Evolutionary conservation across 257 asterid species (phyloP).

Genomic region (Handroanthus guayacan): DNA sequence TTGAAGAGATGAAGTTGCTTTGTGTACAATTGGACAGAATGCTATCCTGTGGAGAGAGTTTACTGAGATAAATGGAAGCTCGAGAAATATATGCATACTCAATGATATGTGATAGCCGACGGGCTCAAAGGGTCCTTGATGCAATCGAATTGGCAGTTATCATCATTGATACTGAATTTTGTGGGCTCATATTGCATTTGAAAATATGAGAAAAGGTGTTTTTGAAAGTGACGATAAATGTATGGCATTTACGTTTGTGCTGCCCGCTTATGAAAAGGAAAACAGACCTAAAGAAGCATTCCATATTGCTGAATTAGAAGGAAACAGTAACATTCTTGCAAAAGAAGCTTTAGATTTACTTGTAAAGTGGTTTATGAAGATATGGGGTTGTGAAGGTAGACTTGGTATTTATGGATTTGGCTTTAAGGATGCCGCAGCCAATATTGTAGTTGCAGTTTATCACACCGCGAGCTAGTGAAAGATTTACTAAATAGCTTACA

Average conservation of each 20-base stretch:
- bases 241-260: conserved; percentile 52
- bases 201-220: conserved; percentile 66
- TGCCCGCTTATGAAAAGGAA: conserved; percentile 70
- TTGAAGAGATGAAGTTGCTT: conserved; percentile 83
- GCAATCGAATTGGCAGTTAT: conserved; percentile 79
- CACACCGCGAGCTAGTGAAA: too few relatives aligned
- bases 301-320: conserved; percentile 68
- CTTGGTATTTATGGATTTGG: conserved; percentile 66
- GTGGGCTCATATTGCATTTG: conserved; percentile 76
- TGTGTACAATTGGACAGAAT: conserved; percentile 70
- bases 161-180: conserved; percentile 68
- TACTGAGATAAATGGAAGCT: conserved; percentile 74
- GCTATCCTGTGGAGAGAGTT: conserved; percentile 58
- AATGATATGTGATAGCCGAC: conserved; percentile 66
- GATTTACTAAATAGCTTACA: too few relatives aligned
- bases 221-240: conserved; percentile 83
- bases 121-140: conserved; percentile 84
- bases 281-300: conserved; percentile 68
- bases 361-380: conserved; percentile 68
- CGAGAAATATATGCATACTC: conserved; percentile 77
- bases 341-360: conserved; percentile 73
- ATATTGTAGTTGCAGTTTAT: conserved; percentile 24
- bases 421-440: conserved; percentile 27
- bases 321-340: conserved; percentile 51
- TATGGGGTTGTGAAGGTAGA: conserved; percentile 82